Evolutionary conservation across 2,329 filamentous ascomycete species (phyloP).

Genomic region (Periglandula ipomoeae): DNA sequence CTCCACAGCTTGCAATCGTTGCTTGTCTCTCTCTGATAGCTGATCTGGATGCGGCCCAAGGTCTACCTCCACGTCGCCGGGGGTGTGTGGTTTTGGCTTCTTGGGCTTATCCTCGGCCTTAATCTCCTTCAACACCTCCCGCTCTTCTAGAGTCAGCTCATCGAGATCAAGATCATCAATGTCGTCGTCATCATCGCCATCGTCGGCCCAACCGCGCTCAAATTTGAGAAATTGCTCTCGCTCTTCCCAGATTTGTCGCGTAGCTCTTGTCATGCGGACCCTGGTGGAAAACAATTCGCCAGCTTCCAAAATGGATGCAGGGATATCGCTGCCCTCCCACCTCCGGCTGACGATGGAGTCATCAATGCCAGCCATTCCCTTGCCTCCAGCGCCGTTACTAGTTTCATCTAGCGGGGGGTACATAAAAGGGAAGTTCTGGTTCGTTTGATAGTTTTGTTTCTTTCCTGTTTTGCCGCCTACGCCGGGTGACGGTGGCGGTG

Average conservation of each 20-base stretch:
- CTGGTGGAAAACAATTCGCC: constrained; percentile 84
- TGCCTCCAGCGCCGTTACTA: constrained; percentile 85
- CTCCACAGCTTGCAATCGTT: constrained; percentile 66
- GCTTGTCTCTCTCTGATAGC: constrained; percentile 46
- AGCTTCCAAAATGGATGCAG: constrained; percentile 88
- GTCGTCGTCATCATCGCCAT: constrained; percentile 28
- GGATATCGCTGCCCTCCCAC: constrained; percentile 92
- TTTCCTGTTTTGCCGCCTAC: constrained; percentile 89
- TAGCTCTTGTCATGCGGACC: constrained; percentile 84
- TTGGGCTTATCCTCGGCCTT: constrained; percentile 26
- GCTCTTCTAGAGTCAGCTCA: constrained; percentile 33
- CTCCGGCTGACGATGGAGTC: constrained; percentile 70
- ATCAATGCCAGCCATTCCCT: constrained; percentile 72
- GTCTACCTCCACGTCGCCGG: constrained; percentile 23
- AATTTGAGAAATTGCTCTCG: constrained; percentile 85
- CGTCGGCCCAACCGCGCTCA: constrained; percentile 75
- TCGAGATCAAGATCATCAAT: constrained; percentile 38
- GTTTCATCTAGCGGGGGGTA: constrained; percentile 86
- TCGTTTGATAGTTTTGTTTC: constrained; percentile 99
- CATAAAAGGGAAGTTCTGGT: constrained; percentile 96
- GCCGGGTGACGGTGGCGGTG: constrained; percentile 81
- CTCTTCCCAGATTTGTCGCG: constrained; percentile 91
- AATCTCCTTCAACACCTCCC: constrained; percentile 32
- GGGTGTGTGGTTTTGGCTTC: constrained; percentile 12
- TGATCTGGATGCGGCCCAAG: constrained; percentile 38